phyloP scores from a whole-genome alignment of 2,329 filamentous ascomycete species.

The Hirsutella minnesotensis region DNA sequence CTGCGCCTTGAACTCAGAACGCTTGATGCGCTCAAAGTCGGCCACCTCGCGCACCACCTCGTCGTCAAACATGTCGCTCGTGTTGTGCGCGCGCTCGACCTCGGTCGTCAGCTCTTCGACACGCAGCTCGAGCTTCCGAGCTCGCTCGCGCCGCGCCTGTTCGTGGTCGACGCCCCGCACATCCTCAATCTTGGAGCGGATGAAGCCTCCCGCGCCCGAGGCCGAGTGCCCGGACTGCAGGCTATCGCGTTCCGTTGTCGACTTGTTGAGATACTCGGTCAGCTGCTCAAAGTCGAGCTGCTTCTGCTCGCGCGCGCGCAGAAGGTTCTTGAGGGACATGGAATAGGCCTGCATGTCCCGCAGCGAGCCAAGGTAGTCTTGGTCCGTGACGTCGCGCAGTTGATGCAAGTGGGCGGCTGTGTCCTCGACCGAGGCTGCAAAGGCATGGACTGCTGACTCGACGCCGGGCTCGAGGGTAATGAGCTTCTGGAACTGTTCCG shows the following conservation, averaged over 20 bases:
- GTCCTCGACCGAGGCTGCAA: slow-evolving; percentile 76
- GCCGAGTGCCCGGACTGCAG: slow-evolving; percentile 50
- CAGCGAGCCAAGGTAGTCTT: slow-evolving; percentile 85
- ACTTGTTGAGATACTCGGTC: slow-evolving; percentile 90
- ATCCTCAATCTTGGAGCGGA: slow-evolving; percentile 91
- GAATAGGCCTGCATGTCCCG: slow-evolving; percentile 96
- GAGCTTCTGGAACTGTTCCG: slow-evolving; percentile 89
- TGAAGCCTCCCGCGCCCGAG: slow-evolving; percentile 58
- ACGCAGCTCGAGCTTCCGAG: slow-evolving; percentile 80
- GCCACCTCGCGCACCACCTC: slow-evolving; percentile 86
- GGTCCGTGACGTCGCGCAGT: slow-evolving; percentile 87
- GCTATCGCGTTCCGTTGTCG: slow-evolving; percentile 72
- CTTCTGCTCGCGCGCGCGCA: slow-evolving; percentile 92
- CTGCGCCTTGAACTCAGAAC: slow-evolving; percentile 79
- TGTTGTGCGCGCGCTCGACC: slow-evolving; percentile 77
- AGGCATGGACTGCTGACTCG: slow-evolving; percentile 69
- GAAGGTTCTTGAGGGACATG: slow-evolving; percentile 69
- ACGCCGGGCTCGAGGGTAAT: slow-evolving; percentile 81
- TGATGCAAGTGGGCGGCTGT: slow-evolving; percentile 64
- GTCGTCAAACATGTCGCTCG: slow-evolving; percentile 87
- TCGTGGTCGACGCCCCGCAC: slow-evolving; percentile 95
- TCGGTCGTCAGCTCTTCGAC: slow-evolving; percentile 86
- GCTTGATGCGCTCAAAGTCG: slow-evolving; percentile 95
- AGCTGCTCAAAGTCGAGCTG: slow-evolving; percentile 95
- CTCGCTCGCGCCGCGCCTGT: slow-evolving; percentile 72